These are phyloP conservation scores for Chaetomium olivaceum DNA, from an alignment of 2,329 filamentous ascomycete genomes.

Conservation along the genomic window DNA sequence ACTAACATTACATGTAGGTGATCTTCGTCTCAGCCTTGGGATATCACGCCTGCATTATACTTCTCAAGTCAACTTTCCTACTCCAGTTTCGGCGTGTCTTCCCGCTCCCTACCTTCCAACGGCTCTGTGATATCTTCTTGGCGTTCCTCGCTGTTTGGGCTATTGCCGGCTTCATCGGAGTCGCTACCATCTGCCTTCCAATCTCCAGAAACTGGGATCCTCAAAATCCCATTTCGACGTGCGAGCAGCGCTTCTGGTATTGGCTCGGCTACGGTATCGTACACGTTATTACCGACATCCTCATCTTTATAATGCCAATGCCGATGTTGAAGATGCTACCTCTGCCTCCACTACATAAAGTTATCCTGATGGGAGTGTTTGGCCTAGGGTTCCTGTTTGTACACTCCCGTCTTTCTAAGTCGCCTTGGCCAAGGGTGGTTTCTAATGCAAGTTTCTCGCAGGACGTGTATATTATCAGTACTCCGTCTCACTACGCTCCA, in stretches of 20 bases:
- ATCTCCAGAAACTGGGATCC: constrained; percentile 16
- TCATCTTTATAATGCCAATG: constrained; percentile 40
- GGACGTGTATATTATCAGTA: too few species aligned
- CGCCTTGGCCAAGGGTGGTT: not conserved
- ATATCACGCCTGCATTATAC: constrained; percentile 38
- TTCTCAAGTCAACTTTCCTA: constrained; percentile 41
- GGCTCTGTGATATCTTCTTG: constrained; percentile 35
- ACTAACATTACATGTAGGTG: not conserved
- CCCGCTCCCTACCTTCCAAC: constrained; percentile 36
- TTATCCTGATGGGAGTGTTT: constrained; percentile 40
- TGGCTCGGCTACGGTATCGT: constrained; percentile 11
- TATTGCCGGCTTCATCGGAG: constrained; percentile 38
- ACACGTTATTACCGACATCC: constrained; percentile 39
- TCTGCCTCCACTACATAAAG: constrained; percentile 37
- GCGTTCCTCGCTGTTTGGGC: constrained; percentile 38
- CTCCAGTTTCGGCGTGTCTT: constrained; percentile 42
- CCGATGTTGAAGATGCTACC: constrained; percentile 38
- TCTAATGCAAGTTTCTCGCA: too few species aligned
- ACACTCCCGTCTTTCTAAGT: not conserved
- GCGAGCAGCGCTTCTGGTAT: constrained; percentile 3
- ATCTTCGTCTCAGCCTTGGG: constrained; percentile 11
- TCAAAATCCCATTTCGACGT: not conserved
- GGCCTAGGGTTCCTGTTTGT: constrained; percentile 39
- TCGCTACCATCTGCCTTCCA: constrained; percentile 38
- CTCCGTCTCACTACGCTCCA: too few species aligned